Conservation (phyloP, 2,329 filamentous ascomycete genomes). For the Penicillium sumatraense region DNA sequence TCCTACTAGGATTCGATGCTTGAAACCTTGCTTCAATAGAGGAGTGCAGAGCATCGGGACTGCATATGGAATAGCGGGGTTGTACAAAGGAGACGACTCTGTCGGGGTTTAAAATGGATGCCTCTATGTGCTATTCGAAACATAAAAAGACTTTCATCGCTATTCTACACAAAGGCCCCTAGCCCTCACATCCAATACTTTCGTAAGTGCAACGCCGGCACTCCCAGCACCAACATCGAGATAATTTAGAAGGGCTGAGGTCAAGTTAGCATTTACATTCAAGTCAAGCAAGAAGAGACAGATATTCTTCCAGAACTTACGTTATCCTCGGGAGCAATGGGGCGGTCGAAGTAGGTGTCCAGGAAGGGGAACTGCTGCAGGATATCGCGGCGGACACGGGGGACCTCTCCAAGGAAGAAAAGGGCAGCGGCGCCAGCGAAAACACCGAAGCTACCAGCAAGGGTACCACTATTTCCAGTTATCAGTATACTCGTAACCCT, state of each 20-base stretch:
- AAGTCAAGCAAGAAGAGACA: not conserved
- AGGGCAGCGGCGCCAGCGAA: constrained; percentile 63
- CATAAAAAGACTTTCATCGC: constrained; percentile 31
- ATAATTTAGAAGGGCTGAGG: constrained; percentile 43
- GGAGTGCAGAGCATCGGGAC: not conserved
- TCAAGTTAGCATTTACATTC: constrained; percentile 23
- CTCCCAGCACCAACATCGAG: constrained; percentile 16
- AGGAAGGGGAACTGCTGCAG: constrained; percentile 64
- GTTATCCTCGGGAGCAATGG: constrained; percentile 68
- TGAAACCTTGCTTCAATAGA: not conserved
- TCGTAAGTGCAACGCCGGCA: constrained; percentile 4
- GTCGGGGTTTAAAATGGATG: constrained; percentile 18
- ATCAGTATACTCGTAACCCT: constrained; percentile 20
- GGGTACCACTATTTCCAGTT: constrained; percentile 42
- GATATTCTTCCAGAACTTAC: constrained; percentile 35
- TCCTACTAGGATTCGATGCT: not conserved
- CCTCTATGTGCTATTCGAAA: constrained; percentile 44
- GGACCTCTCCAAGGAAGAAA: constrained; percentile 69
- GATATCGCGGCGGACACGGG: constrained; percentile 65
- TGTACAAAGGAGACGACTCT: not conserved
- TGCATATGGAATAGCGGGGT: not conserved
- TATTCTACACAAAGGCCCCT: constrained; percentile 41
- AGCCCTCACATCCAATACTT: constrained; percentile 13
- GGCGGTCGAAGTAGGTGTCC: constrained; percentile 60
- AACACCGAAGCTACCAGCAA: constrained; percentile 61